Evolutionary conservation across 2,329 filamentous ascomycete genomes (phyloP).

Genomic region (Calonectria pteridis): DNA sequence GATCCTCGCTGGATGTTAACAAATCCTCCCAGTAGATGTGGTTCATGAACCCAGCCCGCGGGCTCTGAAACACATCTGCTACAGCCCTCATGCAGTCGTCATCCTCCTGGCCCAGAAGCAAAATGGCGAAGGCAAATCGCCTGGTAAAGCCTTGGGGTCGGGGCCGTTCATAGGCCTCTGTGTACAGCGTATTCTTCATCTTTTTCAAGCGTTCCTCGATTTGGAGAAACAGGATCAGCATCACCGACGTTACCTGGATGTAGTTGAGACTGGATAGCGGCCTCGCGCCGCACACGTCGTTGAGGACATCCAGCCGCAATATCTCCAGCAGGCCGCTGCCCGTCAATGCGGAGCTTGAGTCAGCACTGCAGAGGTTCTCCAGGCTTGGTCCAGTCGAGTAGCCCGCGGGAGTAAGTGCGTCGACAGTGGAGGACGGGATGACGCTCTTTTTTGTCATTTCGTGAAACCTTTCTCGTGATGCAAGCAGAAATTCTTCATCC

Average conservation of each 20-base stretch:
- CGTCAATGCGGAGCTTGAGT: neutral
- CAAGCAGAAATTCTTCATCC: neutral
- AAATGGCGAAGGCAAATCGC: constrained; percentile 12
- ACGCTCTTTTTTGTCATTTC: neutral
- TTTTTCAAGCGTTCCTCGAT: constrained; percentile 47
- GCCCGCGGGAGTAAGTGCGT: neutral
- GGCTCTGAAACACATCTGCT: constrained; percentile 10
- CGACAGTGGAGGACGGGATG: neutral
- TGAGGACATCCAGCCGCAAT: constrained; percentile 12
- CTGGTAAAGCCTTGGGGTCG: neutral
- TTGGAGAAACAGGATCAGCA: constrained; percentile 41
- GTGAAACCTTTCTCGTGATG: neutral
- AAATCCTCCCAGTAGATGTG: constrained; percentile 36
- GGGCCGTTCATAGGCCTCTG: constrained; percentile 1
- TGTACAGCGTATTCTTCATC: constrained; percentile 36
- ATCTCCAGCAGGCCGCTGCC: neutral
- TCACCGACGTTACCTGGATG: constrained; percentile 38
- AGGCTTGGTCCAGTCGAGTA: neutral
- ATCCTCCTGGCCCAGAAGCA: constrained; percentile 12
- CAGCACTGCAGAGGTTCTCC: neutral
- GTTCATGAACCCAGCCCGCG: constrained; percentile 15
- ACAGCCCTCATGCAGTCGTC: constrained; percentile 23
- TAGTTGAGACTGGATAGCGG: constrained; percentile 53
- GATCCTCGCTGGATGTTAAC: neutral
- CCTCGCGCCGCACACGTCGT: constrained; percentile 16